A percentile compares a stretch with the other conserved stretches of the same genome.
phyloP scores from a whole-genome alignment of 495 filamentous ascomycete species.

The Podospora pseudocomata region DNA sequence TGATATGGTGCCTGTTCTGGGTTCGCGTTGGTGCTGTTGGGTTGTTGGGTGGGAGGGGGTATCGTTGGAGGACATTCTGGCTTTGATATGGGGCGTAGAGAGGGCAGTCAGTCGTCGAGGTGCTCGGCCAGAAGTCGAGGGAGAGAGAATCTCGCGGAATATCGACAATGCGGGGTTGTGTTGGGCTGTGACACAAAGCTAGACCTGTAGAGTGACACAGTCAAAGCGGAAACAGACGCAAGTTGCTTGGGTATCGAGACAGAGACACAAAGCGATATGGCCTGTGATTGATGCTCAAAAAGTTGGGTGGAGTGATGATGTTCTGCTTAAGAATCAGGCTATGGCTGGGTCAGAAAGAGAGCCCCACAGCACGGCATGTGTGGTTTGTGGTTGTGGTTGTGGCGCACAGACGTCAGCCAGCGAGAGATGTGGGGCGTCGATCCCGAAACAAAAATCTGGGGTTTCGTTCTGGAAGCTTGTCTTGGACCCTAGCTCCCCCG shows the following conservation, averaged over 20 bases:
- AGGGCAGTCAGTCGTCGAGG: background rate
- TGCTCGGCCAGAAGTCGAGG: background rate
- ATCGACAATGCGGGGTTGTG: background rate
- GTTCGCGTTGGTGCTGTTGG: constrained; percentile 20
- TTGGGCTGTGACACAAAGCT: background rate
- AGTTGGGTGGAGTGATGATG: background rate
- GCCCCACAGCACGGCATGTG: background rate
- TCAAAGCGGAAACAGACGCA: background rate
- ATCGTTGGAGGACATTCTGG: constrained; percentile 24
- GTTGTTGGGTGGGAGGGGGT: background rate
- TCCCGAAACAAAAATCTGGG: constrained; percentile 6
- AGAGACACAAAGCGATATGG: background rate
- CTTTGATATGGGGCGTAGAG: background rate
- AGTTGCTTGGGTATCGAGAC: background rate
- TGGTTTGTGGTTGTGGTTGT: background rate
- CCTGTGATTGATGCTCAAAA: background rate
- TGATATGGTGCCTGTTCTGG: constrained; percentile 9
- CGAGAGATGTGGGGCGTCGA: constrained; percentile 7
- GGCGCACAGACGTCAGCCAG: background rate
- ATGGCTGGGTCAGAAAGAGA: background rate
- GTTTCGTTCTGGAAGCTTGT: constrained; percentile 3
- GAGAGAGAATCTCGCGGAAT: background rate
- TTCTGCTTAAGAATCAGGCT: background rate
- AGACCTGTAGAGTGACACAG: background rate
- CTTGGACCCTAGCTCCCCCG: background rate